Evolutionary conservation across 371 early-diverging fungal genomes (phyloP).

Genomic region (Vairimorpha apis): DNA sequence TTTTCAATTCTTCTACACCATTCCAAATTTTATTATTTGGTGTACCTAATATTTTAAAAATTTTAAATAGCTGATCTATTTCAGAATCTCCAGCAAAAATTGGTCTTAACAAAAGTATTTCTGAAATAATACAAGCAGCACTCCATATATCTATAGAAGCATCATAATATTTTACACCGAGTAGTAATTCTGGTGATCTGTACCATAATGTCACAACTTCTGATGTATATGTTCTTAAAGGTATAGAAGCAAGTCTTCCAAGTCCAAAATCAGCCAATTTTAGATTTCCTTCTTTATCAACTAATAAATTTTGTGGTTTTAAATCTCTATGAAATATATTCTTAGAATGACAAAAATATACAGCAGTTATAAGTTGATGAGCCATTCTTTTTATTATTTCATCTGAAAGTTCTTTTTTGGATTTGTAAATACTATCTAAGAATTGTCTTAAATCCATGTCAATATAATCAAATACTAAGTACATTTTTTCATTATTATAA

Average conservation of each 20-base stretch:
- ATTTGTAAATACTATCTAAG: conserved; percentile 70
- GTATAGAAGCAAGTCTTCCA: conserved; percentile 56
- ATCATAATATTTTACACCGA: conserved; percentile 60
- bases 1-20: conserved; percentile 71
- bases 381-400: conserved; percentile 48
- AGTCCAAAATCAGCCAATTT: conserved; percentile 64
- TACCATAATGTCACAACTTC: conserved; percentile 64
- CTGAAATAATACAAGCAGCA: conserved; percentile 95
- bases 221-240: conserved; percentile 57
- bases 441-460: conserved; percentile 91
- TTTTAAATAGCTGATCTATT: conserved; percentile 96
- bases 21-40: conserved; percentile 92
- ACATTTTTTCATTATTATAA: conserved; percentile 87
- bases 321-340: conserved; percentile 87
- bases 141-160: conserved; percentile 83
- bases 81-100: conserved; percentile 95
- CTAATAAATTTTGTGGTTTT: conserved; percentile 70
- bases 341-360: conserved; percentile 90
- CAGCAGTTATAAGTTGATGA: conserved; percentile 89
- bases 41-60: conserved; percentile 94
- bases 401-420: conserved; percentile 15
- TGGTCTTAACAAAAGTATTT: conserved; percentile 84
- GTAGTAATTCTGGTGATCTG: conserved; percentile 62
- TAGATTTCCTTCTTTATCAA: conserved; percentile 49
- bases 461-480: conserved; percentile 94